These are phyloP conservation scores for Diplodia scrobiculata DNA, from an alignment of 2,329 filamentous ascomycete genomes.

Conservation along the genomic window DNA sequence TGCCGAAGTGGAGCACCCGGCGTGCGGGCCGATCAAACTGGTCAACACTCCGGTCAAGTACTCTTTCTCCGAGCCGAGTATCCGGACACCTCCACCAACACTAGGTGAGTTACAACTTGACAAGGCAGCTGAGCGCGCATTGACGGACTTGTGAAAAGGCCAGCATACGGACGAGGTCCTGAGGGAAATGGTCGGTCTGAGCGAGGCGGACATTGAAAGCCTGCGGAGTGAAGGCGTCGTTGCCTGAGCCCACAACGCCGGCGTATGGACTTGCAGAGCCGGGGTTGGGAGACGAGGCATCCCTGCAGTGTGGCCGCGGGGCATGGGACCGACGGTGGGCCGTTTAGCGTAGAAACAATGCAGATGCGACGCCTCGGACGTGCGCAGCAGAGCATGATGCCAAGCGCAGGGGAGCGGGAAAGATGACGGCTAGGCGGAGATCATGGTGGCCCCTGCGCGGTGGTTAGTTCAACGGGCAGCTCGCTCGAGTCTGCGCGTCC, in stretches of 20 bases:
- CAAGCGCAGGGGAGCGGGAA: conserved; percentile 15
- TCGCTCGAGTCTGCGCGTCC: conserved; percentile 11
- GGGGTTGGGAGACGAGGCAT: neutral
- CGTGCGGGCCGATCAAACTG: conserved; percentile 82
- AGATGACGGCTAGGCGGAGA: conserved; percentile 24
- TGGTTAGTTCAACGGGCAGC: conserved; percentile 21
- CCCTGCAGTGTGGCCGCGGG: neutral
- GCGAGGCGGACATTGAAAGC: conserved; percentile 38
- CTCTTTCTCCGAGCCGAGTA: conserved; percentile 74
- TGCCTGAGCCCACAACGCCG: conserved; percentile 33
- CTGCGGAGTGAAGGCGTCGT: conserved; percentile 42
- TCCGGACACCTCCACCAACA: conserved; percentile 77
- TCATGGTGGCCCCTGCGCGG: conserved; percentile 15
- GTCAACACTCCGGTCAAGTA: conserved; percentile 96
- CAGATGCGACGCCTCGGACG: neutral
- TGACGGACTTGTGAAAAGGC: conserved; percentile 27
- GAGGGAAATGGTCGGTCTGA: conserved; percentile 39
- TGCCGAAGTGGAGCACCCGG: conserved; percentile 77
- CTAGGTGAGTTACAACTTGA: conserved; percentile 52
- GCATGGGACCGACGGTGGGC: neutral
- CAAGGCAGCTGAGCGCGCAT: conserved; percentile 39
- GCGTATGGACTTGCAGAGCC: neutral
- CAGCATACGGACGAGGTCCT: conserved; percentile 47
- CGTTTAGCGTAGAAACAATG: neutral
- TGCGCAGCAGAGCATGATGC: neutral